Evolutionary conservation across 495 filamentous ascomycete genomes (phyloP), one percentile per base, ranked within the genome.

Genomic region (Cryomyces minteri): DNA sequence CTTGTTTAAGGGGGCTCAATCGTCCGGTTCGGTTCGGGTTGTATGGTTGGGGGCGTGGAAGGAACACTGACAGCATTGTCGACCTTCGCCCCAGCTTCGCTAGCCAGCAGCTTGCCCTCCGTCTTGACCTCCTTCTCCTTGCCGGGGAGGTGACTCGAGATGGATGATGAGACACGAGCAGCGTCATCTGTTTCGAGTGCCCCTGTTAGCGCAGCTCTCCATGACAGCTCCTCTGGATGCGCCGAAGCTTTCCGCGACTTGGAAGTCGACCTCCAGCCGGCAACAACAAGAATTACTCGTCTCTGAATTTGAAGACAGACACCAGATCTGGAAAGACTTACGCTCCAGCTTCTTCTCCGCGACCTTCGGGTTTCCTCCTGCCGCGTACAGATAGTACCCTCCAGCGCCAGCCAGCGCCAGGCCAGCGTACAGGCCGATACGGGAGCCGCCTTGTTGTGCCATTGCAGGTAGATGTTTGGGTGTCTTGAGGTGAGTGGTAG

Each of bases 321-420:
- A 30, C 18, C 18, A 25, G 18, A 25, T 25, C 18, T 25, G 37
- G 31, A 30, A 36, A 14, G 28, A 64, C 70, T 43, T 62, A 94
- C 90, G 70, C 67, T 93, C 84, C 51, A 82, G 69, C 48, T 87
- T 63, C 67, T 88, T 82, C 70, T 81, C 72, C 8, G 88, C 88
- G 30, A 72, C 73, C 47, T 80, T 77, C n/a, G 83, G 73, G 58
- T 80, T 70, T 33, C 90, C 90, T 43, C 88, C 87, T 0, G 88
- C 83, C 25, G 65, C 69, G 65, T 94, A 96, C 44, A 96, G 69
- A 68, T 96, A 98, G 72, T 95, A 95, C 11, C 80, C 88, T 39
- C 74, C 68, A 36, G 74, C 75, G 46, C 75, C 80, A 12, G 71
- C 81, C 39, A 71, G 79, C 10, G 67, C 71, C 41, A 76, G 55